Evolutionary conservation across 164 flowering plant genomes (phyloP).

Genomic region (Piper longum): DNA sequence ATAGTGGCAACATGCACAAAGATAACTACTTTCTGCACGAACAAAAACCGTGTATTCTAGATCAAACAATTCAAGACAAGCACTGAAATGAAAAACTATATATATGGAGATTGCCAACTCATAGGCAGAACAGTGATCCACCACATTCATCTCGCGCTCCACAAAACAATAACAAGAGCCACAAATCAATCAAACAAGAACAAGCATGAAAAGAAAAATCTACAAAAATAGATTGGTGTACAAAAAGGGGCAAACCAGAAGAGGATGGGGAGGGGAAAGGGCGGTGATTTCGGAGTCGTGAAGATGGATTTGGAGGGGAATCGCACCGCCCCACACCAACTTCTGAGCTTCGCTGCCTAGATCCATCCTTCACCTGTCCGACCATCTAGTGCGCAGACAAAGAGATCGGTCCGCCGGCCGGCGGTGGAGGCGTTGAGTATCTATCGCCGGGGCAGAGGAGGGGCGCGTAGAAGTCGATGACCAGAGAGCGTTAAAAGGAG

Average conservation of each 20-base stretch:
- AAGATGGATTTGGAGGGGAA: conserved; percentile 91
- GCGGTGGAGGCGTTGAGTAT: too few relatives aligned
- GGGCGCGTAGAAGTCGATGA: too few relatives aligned
- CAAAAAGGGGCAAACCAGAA: conserved; percentile 20
- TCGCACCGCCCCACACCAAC: conserved; percentile 82
- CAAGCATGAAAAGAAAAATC: not conserved
- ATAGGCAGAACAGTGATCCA: too few relatives aligned
- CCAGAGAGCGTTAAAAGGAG: too few relatives aligned
- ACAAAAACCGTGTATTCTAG: not conserved
- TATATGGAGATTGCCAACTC: too few relatives aligned
- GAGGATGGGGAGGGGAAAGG: conserved; percentile 79
- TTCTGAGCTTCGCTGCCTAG: conserved; percentile 40
- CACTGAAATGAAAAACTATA: not conserved
- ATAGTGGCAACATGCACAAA: not conserved
- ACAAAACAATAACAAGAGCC: not conserved
- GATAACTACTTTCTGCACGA: not conserved
- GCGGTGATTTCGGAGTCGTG: conserved; percentile 89
- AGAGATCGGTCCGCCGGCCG: not conserved
- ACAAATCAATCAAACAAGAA: not conserved
- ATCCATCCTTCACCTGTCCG: conserved; percentile 4
- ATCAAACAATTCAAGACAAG: not conserved
- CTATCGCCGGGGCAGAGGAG: too few relatives aligned
- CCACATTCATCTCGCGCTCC: too few relatives aligned
- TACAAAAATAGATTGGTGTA: not conserved
- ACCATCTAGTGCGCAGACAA: not conserved